phyloP scores from a whole-genome alignment of 2,329 filamentous ascomycete species.

The Bipolaris cookei region DNA sequence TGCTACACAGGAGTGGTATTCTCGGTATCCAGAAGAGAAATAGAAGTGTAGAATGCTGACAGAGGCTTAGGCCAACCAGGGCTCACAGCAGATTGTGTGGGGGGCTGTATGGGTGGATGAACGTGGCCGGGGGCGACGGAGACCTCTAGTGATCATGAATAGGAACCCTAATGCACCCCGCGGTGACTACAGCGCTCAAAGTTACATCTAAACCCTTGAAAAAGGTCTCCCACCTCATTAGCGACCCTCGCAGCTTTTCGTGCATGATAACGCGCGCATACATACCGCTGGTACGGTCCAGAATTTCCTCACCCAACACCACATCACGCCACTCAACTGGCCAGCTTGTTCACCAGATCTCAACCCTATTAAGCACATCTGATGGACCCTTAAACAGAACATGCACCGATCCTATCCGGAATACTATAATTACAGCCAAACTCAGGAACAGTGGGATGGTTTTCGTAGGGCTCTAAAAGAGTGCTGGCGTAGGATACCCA shows the following conservation, averaged over 20 bases:
- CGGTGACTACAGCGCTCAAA: too few species aligned
- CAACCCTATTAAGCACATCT: constrained; percentile 40
- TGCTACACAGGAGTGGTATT: constrained; percentile 15
- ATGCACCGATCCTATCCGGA: constrained; percentile 24
- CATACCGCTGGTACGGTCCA: too few species aligned
- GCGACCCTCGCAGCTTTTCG: too few species aligned
- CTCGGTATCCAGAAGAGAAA: constrained; percentile 19
- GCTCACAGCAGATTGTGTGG: constrained; percentile 23
- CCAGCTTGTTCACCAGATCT: constrained; percentile 33
- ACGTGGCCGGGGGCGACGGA: not conserved
- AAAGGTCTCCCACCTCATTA: too few species aligned
- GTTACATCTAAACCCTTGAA: too few species aligned
- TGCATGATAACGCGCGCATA: too few species aligned
- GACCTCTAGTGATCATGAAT: not conserved
- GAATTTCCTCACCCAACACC: constrained; percentile 16
- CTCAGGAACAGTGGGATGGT: constrained; percentile 14
- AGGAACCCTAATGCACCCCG: not conserved
- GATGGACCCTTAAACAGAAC: constrained; percentile 26
- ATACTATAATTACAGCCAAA: constrained; percentile 14
- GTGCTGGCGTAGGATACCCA: constrained; percentile 10
- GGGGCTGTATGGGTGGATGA: constrained; percentile 19
- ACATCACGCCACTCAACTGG: constrained; percentile 27
- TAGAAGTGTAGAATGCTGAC: constrained; percentile 24
- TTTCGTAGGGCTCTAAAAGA: constrained; percentile 20
- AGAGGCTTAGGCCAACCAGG: not conserved